Conservation (phyloP, 1,139 yeast genomes). For the Sugiyamaella paludigena region DNA sequence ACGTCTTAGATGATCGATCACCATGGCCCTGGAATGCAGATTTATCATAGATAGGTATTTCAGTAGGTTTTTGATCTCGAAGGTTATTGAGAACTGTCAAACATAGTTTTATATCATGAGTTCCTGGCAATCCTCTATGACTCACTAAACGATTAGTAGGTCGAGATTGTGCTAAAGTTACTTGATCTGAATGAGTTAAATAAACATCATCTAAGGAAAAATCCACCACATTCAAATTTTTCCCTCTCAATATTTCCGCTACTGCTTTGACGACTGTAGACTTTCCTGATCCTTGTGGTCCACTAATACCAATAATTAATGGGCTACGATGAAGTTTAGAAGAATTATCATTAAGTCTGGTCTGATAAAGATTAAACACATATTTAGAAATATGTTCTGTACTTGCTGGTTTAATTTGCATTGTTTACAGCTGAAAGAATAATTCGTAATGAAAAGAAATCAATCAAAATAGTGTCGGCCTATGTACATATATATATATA, state of each 20-base stretch:
- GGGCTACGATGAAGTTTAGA: constrained; percentile 38
- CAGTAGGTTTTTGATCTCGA: constrained; percentile 31
- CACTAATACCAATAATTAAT: constrained; percentile 67
- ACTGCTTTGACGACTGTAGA: constrained; percentile 59
- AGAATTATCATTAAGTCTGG: background rate
- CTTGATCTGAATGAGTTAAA: constrained; percentile 61
- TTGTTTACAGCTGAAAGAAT: too few species aligned
- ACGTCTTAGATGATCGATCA: constrained; percentile 50
- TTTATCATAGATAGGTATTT: constrained; percentile 77
- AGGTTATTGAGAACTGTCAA: constrained; percentile 32
- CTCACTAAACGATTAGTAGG: constrained; percentile 56
- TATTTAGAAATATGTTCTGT: constrained; percentile 16
- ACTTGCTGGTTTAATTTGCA: constrained; percentile 10
- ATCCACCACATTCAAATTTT: constrained; percentile 50
- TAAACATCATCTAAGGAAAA: constrained; percentile 88
- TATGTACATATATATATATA: too few species aligned
- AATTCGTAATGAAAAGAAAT: too few species aligned
- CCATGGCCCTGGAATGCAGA: constrained; percentile 73
- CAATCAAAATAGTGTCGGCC: too few species aligned
- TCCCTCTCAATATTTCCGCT: constrained; percentile 40
- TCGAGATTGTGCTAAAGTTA: constrained; percentile 39
- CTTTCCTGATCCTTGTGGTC: constrained; percentile 95
- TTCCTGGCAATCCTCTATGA: constrained; percentile 92
- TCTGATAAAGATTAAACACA: constrained; percentile 5
- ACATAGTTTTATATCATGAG: constrained; percentile 67